Evolutionary conservation across 1,284 basidiomycete species (phyloP).

Genomic region (Hymenochaete sp.): DNA sequence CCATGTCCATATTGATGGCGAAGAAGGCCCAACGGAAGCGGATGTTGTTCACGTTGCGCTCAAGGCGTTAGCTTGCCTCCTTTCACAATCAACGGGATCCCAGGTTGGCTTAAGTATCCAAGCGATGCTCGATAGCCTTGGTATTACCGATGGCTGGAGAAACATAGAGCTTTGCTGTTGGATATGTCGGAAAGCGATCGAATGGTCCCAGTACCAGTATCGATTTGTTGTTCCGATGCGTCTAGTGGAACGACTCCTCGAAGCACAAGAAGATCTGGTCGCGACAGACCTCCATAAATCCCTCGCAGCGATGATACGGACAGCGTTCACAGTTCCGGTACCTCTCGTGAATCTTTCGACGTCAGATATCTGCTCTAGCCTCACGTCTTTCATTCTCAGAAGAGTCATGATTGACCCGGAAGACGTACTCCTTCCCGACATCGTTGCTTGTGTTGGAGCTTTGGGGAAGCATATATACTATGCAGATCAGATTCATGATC

Average conservation of each 20-base stretch:
- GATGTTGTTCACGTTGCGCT: slow-evolving; percentile 75
- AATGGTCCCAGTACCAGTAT: slow-evolving; percentile 89
- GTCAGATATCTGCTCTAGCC: slow-evolving; percentile 76
- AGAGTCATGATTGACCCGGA: slow-evolving; percentile 54
- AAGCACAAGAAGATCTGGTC: slow-evolving; percentile 51
- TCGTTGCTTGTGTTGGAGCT: slow-evolving; percentile 78
- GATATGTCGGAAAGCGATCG: slow-evolving; percentile 68
- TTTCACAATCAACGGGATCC: slow-evolving; percentile 68
- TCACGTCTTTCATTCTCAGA: slow-evolving; percentile 69
- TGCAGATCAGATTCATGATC: slow-evolving; percentile 92
- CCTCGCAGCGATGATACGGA: slow-evolving; percentile 77
- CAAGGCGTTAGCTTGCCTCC: slow-evolving; percentile 62
- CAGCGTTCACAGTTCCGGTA: slow-evolving; percentile 73
- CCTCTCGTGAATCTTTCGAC: slow-evolving; percentile 88
- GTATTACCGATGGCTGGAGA: slow-evolving; percentile 61
- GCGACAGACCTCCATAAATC: slow-evolving; percentile 55
- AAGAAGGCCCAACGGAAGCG: slow-evolving; percentile 68
- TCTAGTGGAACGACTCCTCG: slow-evolving; percentile 74
- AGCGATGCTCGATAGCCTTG: slow-evolving; percentile 59
- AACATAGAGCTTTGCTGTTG: slow-evolving; percentile 72
- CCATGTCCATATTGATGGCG: slow-evolving; percentile 79
- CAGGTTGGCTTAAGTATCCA: slow-evolving; percentile 73
- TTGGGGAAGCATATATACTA: slow-evolving; percentile 90
- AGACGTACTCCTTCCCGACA: slow-evolving; percentile 61
- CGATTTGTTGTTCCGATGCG: slow-evolving; percentile 83